Base-by-base conservation (phyloP, 805 yeast genomes). In the Ogataea ganodermae region DNA sequence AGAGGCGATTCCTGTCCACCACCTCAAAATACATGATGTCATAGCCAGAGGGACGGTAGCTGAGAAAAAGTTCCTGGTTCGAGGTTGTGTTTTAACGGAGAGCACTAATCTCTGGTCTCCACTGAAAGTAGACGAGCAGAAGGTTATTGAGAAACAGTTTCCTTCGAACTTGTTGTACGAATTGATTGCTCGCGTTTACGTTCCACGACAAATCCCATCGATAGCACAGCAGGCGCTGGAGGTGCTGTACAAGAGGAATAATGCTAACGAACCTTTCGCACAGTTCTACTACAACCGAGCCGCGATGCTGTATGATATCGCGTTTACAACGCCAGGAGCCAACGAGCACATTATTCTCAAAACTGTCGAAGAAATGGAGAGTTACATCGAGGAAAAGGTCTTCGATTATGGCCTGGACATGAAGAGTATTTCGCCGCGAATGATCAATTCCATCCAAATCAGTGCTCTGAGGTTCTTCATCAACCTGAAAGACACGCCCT, bases 151-250 rank as follows among this genome's bases (percentile, higher is more conserved):
- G 12, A 20, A 33, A 20, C 36, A 21, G 3, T 36, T 23, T 12
- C 40, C 40, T 10, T 36, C 31, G 4, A 22, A 24, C 23, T 12
- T 36, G 28, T 22, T 36, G 13, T 36, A 36, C 30, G 40, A 36
- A n/a, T 13, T 36, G 7, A 12, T 14, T n/a, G 30, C 26, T 4
- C 18, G 21, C 6, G 40, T 36, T 23, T 17, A 13, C 21, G n/a
- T 36, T 9, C 40, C 40, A 7, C 27, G 14, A 9, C 36, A 33
- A 12, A 20, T 17, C 12, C 36, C 23, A 4, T 6, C 23, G 22
- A 7, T 18, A 13, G 36, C 36, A 10, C 36, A 33, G 6, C 24
- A 9, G 10, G 6, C 7, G 3, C 12, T 18, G 14, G 36, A 33
- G 9, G 18, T 33, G 3, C 36, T 33, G 14, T 4, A 18, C 7